A percentile compares a stretch with the other conserved stretches of the same genome.
These are phyloP conservation scores for Orbilia ellipsospora DNA, from an alignment of 2,329 filamentous ascomycete genomes.

Conservation along the genomic window DNA sequence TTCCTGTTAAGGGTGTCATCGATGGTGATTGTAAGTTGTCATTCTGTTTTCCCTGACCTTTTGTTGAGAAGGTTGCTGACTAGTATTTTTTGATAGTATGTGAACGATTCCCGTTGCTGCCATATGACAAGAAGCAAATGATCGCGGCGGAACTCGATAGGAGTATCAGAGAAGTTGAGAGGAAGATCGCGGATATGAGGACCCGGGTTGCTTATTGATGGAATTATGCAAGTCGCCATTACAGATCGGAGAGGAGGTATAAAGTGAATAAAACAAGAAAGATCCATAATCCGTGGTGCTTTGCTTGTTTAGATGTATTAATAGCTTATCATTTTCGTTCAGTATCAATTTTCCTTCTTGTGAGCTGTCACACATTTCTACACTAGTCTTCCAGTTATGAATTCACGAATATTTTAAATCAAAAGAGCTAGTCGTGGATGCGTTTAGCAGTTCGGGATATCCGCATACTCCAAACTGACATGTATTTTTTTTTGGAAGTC, in stretches of 20 bases:
- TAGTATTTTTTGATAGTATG: constrained; percentile 69
- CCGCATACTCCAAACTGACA: neutral
- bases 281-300: no score
- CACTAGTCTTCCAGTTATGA: no score
- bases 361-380: no score
- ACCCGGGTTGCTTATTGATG: constrained; percentile 59
- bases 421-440: no score
- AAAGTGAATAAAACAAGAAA: no score
- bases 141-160: constrained; percentile 93
- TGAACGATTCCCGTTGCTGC: constrained; percentile 85
- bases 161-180: constrained; percentile 90
- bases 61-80: constrained; percentile 7
- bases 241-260: no score
- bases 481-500: no score
- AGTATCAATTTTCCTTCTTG: no score
- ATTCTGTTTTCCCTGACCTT: neutral
- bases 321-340: no score
- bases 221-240: neutral
- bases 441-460: no score
- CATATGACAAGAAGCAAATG: constrained; percentile 91
- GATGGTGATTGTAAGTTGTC: constrained; percentile 76
- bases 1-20: constrained; percentile 94
- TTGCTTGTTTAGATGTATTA: no score
- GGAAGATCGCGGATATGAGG: constrained; percentile 77
- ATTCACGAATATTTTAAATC: no score